These are phyloP conservation scores for Zostera marina DNA, from an alignment of 116 monocot species.

Conservation along the genomic window DNA sequence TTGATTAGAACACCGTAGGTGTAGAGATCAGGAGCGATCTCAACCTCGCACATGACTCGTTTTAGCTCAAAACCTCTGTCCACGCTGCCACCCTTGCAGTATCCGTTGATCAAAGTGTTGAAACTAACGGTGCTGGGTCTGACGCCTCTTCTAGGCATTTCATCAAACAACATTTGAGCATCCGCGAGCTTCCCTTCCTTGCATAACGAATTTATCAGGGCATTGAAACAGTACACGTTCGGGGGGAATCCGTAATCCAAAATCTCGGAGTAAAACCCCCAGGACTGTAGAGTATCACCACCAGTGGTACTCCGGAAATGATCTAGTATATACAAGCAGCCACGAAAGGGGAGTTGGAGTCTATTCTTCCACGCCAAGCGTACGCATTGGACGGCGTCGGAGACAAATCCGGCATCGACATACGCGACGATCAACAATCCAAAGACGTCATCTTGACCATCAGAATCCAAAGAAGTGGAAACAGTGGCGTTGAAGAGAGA, in stretches of 20 bases:
- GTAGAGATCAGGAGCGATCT: conserved; percentile 36
- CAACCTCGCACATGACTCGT: conserved; percentile 22
- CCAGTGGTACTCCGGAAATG: conserved; percentile 10
- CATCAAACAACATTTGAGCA: conserved; percentile 32
- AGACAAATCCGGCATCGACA: conserved; percentile 22
- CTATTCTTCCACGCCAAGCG: conserved; percentile 13
- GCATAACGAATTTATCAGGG: conserved; percentile 38
- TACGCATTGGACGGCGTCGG: conserved; percentile 55
- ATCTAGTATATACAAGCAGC: conserved; percentile 20
- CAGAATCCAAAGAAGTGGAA: conserved; percentile 3
- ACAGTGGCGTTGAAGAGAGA: conserved; percentile 27
- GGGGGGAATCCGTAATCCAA: conserved; percentile 31
- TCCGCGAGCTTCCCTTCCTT: conserved; percentile 23
- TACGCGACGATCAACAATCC: conserved; percentile 24
- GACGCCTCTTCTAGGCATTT: conserved; percentile 14
- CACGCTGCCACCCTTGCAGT: conserved; percentile 37
- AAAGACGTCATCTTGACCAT: conserved; percentile 14
- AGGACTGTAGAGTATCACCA: conserved; percentile 11
- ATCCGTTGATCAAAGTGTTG: conserved; percentile 71
- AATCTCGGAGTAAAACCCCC: conserved; percentile 44
- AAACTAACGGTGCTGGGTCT: conserved; percentile 41
- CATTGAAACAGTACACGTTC: conserved; percentile 23
- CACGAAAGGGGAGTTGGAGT: conserved; percentile 10
- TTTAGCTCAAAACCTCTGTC: conserved; percentile 31
- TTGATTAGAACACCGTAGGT: conserved; percentile 47